Base-by-base conservation (phyloP, 2,329 filamentous ascomycete species). In the Aspergillus pseudoglaucus region DNA sequence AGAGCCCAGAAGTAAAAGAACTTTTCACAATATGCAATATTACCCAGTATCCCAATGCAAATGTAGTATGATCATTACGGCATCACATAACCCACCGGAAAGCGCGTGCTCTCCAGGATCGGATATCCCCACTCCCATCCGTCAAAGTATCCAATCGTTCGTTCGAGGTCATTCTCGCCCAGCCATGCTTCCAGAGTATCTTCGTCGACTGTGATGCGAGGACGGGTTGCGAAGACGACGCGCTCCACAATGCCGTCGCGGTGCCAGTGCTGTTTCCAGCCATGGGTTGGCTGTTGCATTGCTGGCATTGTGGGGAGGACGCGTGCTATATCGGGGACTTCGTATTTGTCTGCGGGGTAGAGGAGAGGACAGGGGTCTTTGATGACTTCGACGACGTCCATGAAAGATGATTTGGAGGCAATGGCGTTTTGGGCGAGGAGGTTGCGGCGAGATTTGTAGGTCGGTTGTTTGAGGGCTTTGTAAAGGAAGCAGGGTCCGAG, bases 81-180 rank as follows among this genome's bases (percentile, higher is more conserved):
- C 40, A 42, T 42, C 14, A 27, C 14, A 42, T 27, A 27, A 10
- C 20, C n/a, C 9, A n/a, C 40, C n/a, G 22, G 22, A 27, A 42
- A 25, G n/a, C 40, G 40, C 22, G 6, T 17, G n/a, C 22, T 42
- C 12, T 52, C 50, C 48, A 45, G 58, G 84, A 77, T 3, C 84
- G 84, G 68, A 91, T 50, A 53, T 2, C 51, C 51, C 46, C 46
- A 51, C 39, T 50, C 32, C 51, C 51, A 53, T 2, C 51, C 51
- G 14, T 46, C 23, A 14, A 45, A 46, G 32, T 52, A 25, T 4
- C 48, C 51, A 10, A 48, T 48, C 27, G 35, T 48, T 6, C 48
- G 46, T 18, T 30, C 4, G 41, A 38, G 38, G 35, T 35, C 23
- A n/a, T 40, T 27, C 17, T 33, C 30, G 3, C 32, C 32, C 14